Evolutionary conservation across 1,284 basidiomycete genomes (phyloP), one percentile per base, ranked within the genome.

Genomic region (Cryptococcus neoformans): DNA sequence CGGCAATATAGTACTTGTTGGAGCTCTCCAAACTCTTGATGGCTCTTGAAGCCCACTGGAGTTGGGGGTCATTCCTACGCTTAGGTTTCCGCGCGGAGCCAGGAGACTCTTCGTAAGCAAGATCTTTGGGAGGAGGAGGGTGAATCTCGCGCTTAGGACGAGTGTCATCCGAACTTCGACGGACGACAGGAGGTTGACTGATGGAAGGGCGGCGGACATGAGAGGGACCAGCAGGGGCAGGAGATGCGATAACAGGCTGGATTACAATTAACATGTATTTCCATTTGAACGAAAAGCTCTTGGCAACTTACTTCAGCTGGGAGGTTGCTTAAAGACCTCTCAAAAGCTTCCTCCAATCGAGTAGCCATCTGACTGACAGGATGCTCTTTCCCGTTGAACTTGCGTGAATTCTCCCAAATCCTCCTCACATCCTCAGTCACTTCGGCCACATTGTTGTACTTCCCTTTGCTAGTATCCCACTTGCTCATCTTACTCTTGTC

Each of bases 121-220:
- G 79, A 67, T 98, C 95, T 76, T 92, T 93, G 0, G 92, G 87
- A 12, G 92, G 87, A 16, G 94, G 94, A 10, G 94, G 92, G 69
- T 97, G 93, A 42, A 97, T 94, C 76, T 98, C 95, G 53, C 95
- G 89, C 80, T 97, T 97, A 0, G 95, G 95, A 17, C 95, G 85
- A 35, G 78, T 79, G 59, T 84, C 79, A 46, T 76, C 75, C n/a
- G 78, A 77, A 10, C 76, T 76, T 6, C 76, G 72, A 28, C 77
- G 73, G 39, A 75, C 72, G 35, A 65, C 65, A 6, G 77, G 76
- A 7, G 71, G 65, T 54, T 75, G 75, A 2, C 73, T 74, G 44
- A 76, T 60, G 28, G 72, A 74, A 8, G 63, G 62, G 35, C 73
- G 66, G 28, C 71, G 70, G 34, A 65, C 57, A 34, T 58, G 59